A percentile compares a stretch with the other conserved stretches of the same genome.
These are phyloP conservation scores for Helichrysum umbraculigerum DNA, from an alignment of 129 eudicot genomes.

Conservation along the genomic window DNA sequence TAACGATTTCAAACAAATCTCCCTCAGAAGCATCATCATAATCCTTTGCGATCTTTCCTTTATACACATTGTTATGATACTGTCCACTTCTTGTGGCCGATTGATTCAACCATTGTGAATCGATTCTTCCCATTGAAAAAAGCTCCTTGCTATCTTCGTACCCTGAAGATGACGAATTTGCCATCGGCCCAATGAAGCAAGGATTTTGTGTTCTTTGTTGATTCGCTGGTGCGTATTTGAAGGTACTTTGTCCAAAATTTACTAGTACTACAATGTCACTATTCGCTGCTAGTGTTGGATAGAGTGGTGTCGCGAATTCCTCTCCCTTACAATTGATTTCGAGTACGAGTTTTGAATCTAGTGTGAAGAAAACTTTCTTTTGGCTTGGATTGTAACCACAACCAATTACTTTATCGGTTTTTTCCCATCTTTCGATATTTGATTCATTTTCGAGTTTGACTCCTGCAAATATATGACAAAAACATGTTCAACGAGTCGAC, in stretches of 20 bases:
- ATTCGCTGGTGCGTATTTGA: constrained; percentile 67
- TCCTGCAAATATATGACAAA: constrained; percentile 45
- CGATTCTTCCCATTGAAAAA: constrained; percentile 87
- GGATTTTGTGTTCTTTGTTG: constrained; percentile 82
- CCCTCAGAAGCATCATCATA: constrained; percentile 69
- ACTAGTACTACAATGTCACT: constrained; percentile 50
- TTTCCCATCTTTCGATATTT: constrained; percentile 61
- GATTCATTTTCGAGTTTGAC: constrained; percentile 51
- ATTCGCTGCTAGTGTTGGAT: constrained; percentile 74
- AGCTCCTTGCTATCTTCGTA: constrained; percentile 90
- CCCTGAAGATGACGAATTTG: constrained; percentile 51
- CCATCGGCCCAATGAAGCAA: constrained; percentile 65
- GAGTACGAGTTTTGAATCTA: constrained; percentile 68
- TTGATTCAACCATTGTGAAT: constrained; percentile 72
- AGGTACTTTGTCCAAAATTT: constrained; percentile 79
- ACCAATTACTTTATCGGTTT: constrained; percentile 61
- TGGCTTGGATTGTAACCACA: constrained; percentile 84
- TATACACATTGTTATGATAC: constrained; percentile 32
- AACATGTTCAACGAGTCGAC: background rate
- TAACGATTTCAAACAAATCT: constrained; percentile 79
- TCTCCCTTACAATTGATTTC: constrained; percentile 77
- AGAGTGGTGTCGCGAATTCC: constrained; percentile 68
- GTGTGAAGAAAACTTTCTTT: constrained; percentile 76
- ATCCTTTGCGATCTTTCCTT: constrained; percentile 38
- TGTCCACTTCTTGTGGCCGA: constrained; percentile 39